A percentile compares a stretch with the other conserved stretches of the same genome.
Evolutionary conservation across 768 basidiomycete genomes (phyloP).

Genomic region (Mycena floridula): DNA sequence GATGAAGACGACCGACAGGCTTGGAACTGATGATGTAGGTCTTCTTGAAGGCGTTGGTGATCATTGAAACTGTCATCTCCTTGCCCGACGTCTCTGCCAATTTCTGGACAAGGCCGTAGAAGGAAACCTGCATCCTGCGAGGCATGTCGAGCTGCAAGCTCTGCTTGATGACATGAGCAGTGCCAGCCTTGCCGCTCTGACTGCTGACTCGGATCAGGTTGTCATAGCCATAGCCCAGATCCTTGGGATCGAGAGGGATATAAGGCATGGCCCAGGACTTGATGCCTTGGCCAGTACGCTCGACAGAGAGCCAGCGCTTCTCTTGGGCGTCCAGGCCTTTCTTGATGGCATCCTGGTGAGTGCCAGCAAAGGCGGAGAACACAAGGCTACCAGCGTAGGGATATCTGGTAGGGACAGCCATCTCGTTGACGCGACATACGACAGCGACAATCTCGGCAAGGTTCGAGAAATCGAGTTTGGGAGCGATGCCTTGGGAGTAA

Average conservation of each 20-base stretch:
- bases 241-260: constrained; percentile 77
- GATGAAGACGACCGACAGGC: constrained; percentile 59
- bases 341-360: constrained; percentile 84
- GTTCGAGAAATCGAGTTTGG: constrained; percentile 70
- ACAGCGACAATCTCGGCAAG: constrained; percentile 68
- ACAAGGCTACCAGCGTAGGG: constrained; percentile 83
- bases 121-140: constrained; percentile 74
- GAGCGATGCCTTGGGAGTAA: constrained; percentile 78
- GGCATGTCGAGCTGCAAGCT: constrained; percentile 71
- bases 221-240: constrained; percentile 77
- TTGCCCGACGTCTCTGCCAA: constrained; percentile 72
- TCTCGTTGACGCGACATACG: constrained; percentile 75
- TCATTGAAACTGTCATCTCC: constrained; percentile 72
- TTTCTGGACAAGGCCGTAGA: constrained; percentile 72
- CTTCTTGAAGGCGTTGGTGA: constrained; percentile 61
- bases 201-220: constrained; percentile 88
- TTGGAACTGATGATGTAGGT: constrained; percentile 60
- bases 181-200: constrained; percentile 81
- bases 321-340: constrained; percentile 74
- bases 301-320: constrained; percentile 44
- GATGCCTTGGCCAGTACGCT: constrained; percentile 32
- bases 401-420: constrained; percentile 73
- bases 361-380: constrained; percentile 82
- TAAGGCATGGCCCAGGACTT: constrained; percentile 76
- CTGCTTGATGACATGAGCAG: constrained; percentile 79